Evolutionary conservation across 2,329 filamentous ascomycete genomes (phyloP), one percentile per base, ranked within the genome.

Genomic region (Alternaria burnsii): DNA sequence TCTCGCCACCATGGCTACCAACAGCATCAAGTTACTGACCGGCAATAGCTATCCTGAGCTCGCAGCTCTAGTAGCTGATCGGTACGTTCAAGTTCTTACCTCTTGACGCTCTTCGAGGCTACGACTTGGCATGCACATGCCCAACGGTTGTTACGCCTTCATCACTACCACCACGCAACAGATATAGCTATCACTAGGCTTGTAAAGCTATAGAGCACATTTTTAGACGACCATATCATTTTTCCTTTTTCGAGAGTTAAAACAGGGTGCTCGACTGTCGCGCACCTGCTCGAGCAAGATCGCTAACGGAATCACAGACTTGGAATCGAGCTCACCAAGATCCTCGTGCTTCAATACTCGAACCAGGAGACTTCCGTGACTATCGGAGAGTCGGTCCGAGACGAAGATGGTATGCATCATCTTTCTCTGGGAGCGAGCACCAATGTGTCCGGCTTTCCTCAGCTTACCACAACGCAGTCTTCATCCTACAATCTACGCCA

Each of bases 401-500:
- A 98, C 78, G 94, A 98, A 85, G 94, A 98, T 87, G 89, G 88
- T 91, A 86, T 72, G 73, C 65, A 43, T 32, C 53, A 51, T 57
- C 42, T 44, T 57, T 16, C 53, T 38, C 47, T 38, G 36, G 28
- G 34, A 43, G 34, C 50, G 34, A 20, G 40, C 36, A 48, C 36
- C 38, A 42, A 32, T 18, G 44, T 28, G 36, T 46, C 40, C 22
- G 36, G 36, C 60, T 26, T 40, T 36, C 38, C 54, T 42, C 61
- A 50, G 62, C 71, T 77, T 64, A 77, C 69, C 53, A 34, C 54
- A 38, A 52, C 40, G 32, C 71, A 88, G 94, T 97, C 76, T 98
- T 97, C 83, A 97, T 98, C 73, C 85, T 98, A 62, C 94, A 98
- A 82, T 97, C 94, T 24, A 97, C 95, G 48, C 90, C 92, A 41